phyloP scores from a whole-genome alignment of 1,284 basidiomycete genomes.

The Irpex lacteus region DNA sequence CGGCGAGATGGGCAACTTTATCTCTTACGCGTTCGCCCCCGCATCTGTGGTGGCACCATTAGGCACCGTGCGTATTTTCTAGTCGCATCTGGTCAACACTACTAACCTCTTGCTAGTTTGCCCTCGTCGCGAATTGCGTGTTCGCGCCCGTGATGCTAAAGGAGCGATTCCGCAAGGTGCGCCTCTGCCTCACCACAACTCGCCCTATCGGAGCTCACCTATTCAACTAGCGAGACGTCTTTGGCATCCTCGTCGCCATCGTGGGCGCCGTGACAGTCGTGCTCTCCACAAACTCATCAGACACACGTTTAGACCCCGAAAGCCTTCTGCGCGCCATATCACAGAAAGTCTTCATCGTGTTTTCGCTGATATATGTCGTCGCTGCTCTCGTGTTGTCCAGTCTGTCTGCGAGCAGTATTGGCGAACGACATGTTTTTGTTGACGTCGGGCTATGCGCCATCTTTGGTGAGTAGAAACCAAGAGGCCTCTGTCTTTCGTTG shows the following conservation, averaged over 20 bases:
- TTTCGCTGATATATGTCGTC: conserved; percentile 61
- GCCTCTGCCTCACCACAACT: no score
- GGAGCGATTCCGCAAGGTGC: conserved; percentile 71
- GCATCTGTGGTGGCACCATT: conserved; percentile 95
- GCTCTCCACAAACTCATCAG: conserved; percentile 69
- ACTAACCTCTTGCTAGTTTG: conserved; percentile 51
- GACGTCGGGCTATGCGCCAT: conserved; percentile 89
- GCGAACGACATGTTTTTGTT: conserved; percentile 72
- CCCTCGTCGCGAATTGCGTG: conserved; percentile 91
- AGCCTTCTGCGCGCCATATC: conserved; percentile 70
- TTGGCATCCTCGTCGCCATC: conserved; percentile 83
- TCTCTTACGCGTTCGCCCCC: conserved; percentile 87
- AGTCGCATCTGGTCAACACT: not conserved
- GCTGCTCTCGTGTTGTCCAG: conserved; percentile 57
- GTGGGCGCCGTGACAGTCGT: conserved; percentile 92
- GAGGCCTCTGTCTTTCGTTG: not conserved
- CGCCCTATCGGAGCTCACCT: not conserved
- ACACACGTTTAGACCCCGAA: conserved; percentile 67
- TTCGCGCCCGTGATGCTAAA: conserved; percentile 89
- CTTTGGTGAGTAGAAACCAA: conserved; percentile 54
- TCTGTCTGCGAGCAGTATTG: conserved; percentile 57
- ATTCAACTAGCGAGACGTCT: conserved; percentile 62
- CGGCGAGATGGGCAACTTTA: conserved; percentile 91
- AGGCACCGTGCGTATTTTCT: conserved; percentile 68
- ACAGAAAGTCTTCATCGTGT: conserved; percentile 72